Evolutionary conservation across 129 eudicot species (phyloP).

Genomic region (Artemisia argyi): DNA sequence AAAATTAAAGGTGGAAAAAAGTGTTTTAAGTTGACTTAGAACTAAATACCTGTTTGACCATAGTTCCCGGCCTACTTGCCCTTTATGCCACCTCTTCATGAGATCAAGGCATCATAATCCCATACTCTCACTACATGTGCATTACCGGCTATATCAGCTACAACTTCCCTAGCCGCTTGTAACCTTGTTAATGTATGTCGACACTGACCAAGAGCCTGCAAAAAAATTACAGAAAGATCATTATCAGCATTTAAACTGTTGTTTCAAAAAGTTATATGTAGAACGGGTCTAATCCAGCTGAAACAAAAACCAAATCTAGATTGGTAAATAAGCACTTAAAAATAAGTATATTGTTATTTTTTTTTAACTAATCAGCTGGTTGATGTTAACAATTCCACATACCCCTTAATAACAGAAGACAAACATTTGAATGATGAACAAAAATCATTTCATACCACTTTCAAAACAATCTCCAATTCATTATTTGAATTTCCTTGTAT

Average conservation of each 20-base stretch:
- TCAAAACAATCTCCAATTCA: conserved; percentile 81
- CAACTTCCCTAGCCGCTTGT: conserved; percentile 75
- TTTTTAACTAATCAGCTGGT: no score
- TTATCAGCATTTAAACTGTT: background rate
- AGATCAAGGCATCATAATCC: background rate
- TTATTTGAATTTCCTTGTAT: conserved; percentile 76
- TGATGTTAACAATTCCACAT: no score
- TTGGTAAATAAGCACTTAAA: no score
- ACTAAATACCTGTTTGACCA: background rate
- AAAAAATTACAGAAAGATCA: conserved; percentile 7
- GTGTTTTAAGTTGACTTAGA: background rate
- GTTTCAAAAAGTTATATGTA: background rate
- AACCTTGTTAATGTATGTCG: conserved; percentile 66
- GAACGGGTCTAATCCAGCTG: background rate
- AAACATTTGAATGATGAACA: conserved; percentile 3
- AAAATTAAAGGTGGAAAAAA: background rate
- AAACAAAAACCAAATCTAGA: no score
- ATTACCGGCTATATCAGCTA: conserved; percentile 88
- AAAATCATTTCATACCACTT: conserved; percentile 55
- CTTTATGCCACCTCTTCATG: background rate
- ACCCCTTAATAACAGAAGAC: background rate
- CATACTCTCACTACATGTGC: conserved; percentile 53
- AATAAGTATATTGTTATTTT: no score
- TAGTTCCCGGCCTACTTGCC: background rate
- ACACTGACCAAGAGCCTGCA: conserved; percentile 92